Evolutionary conservation across 495 filamentous ascomycete species (phyloP), one percentile per base, ranked within the genome.

Genomic region (Parachaetomium inaequale): DNA sequence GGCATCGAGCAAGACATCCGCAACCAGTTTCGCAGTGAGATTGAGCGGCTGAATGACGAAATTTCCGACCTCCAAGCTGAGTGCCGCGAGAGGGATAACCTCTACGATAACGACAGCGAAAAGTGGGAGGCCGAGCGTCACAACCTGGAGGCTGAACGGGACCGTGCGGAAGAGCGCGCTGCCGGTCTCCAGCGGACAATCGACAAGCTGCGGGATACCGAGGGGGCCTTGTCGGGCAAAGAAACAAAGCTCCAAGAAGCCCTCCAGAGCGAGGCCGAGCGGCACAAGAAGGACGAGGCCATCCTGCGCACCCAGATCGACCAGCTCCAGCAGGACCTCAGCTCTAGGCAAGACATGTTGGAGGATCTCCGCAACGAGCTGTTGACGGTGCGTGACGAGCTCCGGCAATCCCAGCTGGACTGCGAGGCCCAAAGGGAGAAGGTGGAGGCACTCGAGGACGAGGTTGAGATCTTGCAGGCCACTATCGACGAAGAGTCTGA

Each of bases 401-500:
- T 90, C 12, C 85, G 87, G 29, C 74, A 87, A 51, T 83, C 82
- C 51, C 81, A 85, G 65, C 83, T 87, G 17, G 85, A 88, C 40
- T 83, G 86, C 72, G 80, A 83, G 56, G 72, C 78, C 1, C 76
- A 91, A 31, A 77, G 79, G 45, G 87, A 91, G 50, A 91, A 87
- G 66, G 75, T 89, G 10, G 84, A 89, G 64, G 84, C 80, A n/a
- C 70, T 95, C 17, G 89, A 93, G 68, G 90, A 93, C 63, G 90
- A 95, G 69, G 79, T 93, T 12, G 85, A 92, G 52, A 82, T 93
- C 38, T 74, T 93, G 32, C 89, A 92, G 68, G 80, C 81, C 21
- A 87, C 82, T 55, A 72, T 92, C 46, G 89, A 92, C 62, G 90
- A 94, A 62, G 90, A 90, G 62, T 73, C 71, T 36, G 90, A 93